A percentile compares a stretch with the other conserved stretches of the same genome.
These are phyloP conservation scores for Dalbergia cochinchinensis DNA, from an alignment of 306 rosid species.

Conservation along the genomic window DNA sequence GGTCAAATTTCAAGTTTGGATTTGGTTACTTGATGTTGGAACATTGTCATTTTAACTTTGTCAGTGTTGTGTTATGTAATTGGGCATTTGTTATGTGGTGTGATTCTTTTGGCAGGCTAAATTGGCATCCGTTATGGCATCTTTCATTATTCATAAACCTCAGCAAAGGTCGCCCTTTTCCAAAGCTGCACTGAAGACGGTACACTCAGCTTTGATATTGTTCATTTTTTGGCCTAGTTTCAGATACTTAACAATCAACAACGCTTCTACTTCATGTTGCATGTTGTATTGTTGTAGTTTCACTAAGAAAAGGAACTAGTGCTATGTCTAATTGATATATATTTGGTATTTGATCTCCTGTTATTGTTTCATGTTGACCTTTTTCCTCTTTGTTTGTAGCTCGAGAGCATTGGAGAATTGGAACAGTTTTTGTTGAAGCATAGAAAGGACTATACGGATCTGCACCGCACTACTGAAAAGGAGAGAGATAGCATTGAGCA, in stretches of 20 bases:
- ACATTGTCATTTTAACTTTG: neutral
- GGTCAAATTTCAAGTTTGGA: neutral
- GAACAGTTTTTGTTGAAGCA: slow-evolving; percentile 85
- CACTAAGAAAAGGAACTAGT: slow-evolving; percentile 17
- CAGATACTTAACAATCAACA: neutral
- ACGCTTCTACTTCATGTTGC: slow-evolving; percentile 7
- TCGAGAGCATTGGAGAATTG: slow-evolving; percentile 83
- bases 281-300: slow-evolving; percentile 1
- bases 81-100: neutral
- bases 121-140: slow-evolving; percentile 86
- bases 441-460: slow-evolving; percentile 90
- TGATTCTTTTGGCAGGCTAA: slow-evolving; percentile 66
- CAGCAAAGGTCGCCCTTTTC: slow-evolving; percentile 76
- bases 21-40: slow-evolving; percentile 10
- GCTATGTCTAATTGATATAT: slow-evolving; percentile 3
- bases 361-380: slow-evolving; percentile 6
- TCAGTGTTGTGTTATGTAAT: neutral
- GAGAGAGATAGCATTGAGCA: slow-evolving; percentile 98
- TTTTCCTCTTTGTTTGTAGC: slow-evolving; percentile 55
- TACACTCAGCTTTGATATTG: slow-evolving; percentile 37
- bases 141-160: slow-evolving; percentile 88
- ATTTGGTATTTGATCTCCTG: slow-evolving; percentile 23
- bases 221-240: neutral
- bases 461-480: slow-evolving; percentile 89
- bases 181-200: slow-evolving; percentile 91